Evolutionary conservation across 139 green algal genomes (phyloP), one percentile per base, ranked within the genome.

Genomic region (Spirogloea muscicola): DNA sequence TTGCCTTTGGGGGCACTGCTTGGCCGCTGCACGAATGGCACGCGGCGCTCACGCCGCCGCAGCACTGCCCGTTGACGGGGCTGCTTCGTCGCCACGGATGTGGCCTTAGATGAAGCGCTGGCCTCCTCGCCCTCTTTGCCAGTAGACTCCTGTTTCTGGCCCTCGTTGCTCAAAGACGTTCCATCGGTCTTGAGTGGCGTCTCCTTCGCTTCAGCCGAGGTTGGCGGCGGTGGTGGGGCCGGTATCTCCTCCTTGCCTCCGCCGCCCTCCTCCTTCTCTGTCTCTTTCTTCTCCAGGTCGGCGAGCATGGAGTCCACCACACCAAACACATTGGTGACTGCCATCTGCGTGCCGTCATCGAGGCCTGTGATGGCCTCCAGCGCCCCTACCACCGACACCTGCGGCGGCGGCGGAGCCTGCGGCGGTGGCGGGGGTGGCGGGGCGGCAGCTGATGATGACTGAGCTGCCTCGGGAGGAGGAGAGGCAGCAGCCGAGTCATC

Each of bases 291-390:
- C 62, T 72, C 62, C 6, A 72, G 33, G 38, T 16, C 33, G 42
- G 62, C 34, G 5, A 72, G 31, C 37, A 72, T 62, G 4, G 62
- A 72, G 49, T 72, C 62, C n/a, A 72, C 31, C 7, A 72, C 62
- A 3, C 62, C 62, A 4, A 72, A 9, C 3, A 72, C 62, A 36
- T 72, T 72, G 29, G 62, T 62, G 4, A 72, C 62, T 3, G 62
- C 62, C 62, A 72, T 72, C 9, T 72, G 62, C 29, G 62, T 62
- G 3, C 40, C 58, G 9, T 72, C 62, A 36, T 72, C 62, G 13
- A 72, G 13, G 40, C 62, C 59, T 38, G 59, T 38, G 4, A 68
- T 29, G 10, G 59, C 27, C 25, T 68, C 59, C 59, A 68, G 41
- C 9, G 59, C 59, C 25, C 41, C 46, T 7, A 6, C 4, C 59